Evolutionary conservation across 345 rosid genomes (phyloP).

Genomic region (Sonneratia alba): DNA sequence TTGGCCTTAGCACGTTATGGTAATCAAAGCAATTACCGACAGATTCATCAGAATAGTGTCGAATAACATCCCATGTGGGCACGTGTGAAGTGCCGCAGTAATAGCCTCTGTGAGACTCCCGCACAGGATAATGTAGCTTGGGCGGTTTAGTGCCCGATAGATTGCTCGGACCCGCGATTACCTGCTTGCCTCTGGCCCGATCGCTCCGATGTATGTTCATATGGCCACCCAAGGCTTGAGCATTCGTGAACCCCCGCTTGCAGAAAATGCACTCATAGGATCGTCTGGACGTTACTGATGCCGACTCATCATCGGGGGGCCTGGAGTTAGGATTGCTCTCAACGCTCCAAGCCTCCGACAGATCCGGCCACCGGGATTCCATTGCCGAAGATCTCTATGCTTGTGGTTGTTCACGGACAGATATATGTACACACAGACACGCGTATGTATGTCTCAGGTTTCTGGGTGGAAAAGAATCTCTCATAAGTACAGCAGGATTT

Average conservation of each 20-base stretch:
- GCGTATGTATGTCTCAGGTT: too few species aligned
- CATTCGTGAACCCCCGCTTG: constrained; percentile 80
- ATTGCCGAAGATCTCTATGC: not conserved
- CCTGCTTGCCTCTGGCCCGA: constrained; percentile 20
- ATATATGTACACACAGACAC: too few species aligned
- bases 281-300: constrained; percentile 6
- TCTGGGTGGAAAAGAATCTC: too few species aligned
- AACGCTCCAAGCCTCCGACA: not conserved
- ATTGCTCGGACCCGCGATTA: not conserved
- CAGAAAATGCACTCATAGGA: constrained; percentile 66
- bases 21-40: constrained; percentile 5
- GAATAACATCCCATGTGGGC: not conserved
- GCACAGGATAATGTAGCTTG: constrained; percentile 6
- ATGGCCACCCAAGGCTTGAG: constrained; percentile 92
- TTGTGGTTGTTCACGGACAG: too few species aligned
- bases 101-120: constrained; percentile 14
- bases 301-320: not conserved
- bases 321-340: not conserved
- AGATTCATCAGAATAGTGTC: not conserved
- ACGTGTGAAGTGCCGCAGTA: not conserved
- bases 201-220: constrained; percentile 74
- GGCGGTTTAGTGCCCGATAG: constrained; percentile 9
- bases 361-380: not conserved
- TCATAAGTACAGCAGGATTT: too few species aligned
- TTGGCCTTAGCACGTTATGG: constrained; percentile 12